phyloP scores from a whole-genome alignment of 352 stramenopile genomes.

The Pythium rishiriense region DNA sequence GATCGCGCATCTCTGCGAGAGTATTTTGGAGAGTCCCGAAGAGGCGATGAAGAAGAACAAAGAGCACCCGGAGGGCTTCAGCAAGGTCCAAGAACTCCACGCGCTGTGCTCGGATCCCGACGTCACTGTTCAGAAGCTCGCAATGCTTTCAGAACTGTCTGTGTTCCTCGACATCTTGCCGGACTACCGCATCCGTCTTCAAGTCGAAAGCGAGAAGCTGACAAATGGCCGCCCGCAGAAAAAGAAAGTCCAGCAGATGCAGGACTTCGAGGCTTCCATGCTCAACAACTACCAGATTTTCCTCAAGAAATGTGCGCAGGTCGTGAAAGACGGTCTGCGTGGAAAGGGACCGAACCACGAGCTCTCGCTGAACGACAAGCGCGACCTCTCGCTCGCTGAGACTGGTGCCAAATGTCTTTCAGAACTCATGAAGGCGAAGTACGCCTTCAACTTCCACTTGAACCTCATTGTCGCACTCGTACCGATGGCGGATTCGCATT shows the following conservation, averaged over 20 bases:
- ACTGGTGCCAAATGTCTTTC: conserved; percentile 71
- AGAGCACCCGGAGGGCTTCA: conserved; percentile 74
- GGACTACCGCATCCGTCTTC: conserved; percentile 92
- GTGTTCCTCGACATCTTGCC: conserved; percentile 96
- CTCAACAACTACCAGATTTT: conserved; percentile 85
- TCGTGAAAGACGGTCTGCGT: conserved; percentile 62
- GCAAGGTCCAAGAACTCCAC: conserved; percentile 82
- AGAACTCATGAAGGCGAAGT: conserved; percentile 82
- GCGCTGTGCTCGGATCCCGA: conserved; percentile 71
- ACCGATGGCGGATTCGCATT: conserved; percentile 72
- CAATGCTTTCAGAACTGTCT: conserved; percentile 91
- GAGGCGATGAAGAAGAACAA: conserved; percentile 88
- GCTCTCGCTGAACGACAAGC: conserved; percentile 33
- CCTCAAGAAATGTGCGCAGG: conserved; percentile 70
- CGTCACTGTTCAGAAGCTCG: conserved; percentile 80
- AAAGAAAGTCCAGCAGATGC: conserved; percentile 88
- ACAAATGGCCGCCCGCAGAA: conserved; percentile 70
- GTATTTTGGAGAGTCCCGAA: conserved; percentile 85
- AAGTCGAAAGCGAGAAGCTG: conserved; percentile 81
- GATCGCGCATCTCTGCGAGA: conserved; percentile 89
- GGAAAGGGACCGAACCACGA: conserved; percentile 51
- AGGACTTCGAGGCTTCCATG: conserved; percentile 76
- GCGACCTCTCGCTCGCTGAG: conserved; percentile 63
- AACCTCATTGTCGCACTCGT: conserved; percentile 84
- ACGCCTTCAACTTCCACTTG: conserved; percentile 86